A percentile compares a stretch with the other conserved stretches of the same genome.
phyloP scores from a whole-genome alignment of 2,329 filamentous ascomycete genomes.

The Cladosporium halotolerans region DNA sequence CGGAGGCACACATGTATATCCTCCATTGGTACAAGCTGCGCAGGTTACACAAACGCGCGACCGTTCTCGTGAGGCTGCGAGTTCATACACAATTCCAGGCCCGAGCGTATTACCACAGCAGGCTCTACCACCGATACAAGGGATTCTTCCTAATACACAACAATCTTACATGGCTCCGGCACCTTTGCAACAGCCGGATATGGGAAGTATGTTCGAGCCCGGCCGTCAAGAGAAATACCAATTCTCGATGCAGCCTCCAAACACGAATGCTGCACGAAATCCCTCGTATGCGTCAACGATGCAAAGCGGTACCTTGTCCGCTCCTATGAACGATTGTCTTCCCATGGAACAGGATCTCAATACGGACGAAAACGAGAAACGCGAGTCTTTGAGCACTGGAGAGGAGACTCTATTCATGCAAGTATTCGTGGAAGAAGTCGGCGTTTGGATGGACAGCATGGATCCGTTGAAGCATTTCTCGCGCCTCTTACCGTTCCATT shows the following conservation, averaged over 20 bases:
- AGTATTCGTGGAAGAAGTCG: constrained; percentile 84
- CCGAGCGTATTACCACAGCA: constrained; percentile 37
- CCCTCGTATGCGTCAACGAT: constrained; percentile 20
- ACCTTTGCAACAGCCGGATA: constrained; percentile 20
- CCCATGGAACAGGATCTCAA: background rate
- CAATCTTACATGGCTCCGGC: constrained; percentile 28
- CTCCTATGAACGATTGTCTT: background rate
- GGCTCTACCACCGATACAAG: constrained; percentile 46
- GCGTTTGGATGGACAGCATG: constrained; percentile 89
- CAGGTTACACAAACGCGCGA: constrained; percentile 27
- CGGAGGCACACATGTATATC: constrained; percentile 69
- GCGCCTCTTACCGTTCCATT: constrained; percentile 72
- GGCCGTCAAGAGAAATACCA: constrained; percentile 24
- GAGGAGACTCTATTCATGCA: constrained; percentile 88
- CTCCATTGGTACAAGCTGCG: constrained; percentile 33
- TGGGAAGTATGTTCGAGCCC: constrained; percentile 36
- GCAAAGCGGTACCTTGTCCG: background rate
- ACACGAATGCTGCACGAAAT: constrained; percentile 20
- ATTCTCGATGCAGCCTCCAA: constrained; percentile 19
- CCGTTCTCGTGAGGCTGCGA: constrained; percentile 16
- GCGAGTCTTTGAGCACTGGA: constrained; percentile 62
- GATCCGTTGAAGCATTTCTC: constrained; percentile 81
- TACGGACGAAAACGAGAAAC: constrained; percentile 33
- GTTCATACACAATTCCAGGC: constrained; percentile 13
- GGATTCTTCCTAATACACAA: constrained; percentile 43